Base-by-base conservation (phyloP, 257 asterid genomes). In the Echites panduratus region DNA sequence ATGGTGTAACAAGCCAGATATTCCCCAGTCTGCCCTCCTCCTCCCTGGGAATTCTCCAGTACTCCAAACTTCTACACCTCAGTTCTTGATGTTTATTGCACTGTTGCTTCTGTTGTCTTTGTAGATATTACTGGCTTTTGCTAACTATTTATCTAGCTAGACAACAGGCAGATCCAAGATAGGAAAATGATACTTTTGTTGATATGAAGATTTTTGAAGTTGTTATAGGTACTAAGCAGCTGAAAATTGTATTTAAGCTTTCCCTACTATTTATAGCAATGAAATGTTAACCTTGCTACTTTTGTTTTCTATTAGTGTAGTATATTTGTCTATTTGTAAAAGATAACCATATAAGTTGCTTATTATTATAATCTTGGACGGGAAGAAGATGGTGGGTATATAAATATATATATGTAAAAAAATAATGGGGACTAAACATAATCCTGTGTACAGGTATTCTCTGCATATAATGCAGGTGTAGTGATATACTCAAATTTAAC, bases 1-100 rank as follows among this genome's bases (percentile, higher is more conserved):
- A 70, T 72, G 81, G 43, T 91, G 97, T 78, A 75, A 76, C 47
- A 71, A 79, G 24, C 66, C 76, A 0, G 0, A 56, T 50, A 66
- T 81, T 80, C 80, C 88, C 82, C 73, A 80, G 75, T 80, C 81
- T 82, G 84, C 84, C 85, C 84, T 81, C 73, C 70, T 85, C 70
- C 62, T 75, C 22, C 57, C 17, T 59, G 85, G 72, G 29, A 79
- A 80, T 79, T 68, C 82, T 71, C 71, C 81, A 32, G 38, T 32
- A 41, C 50, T 48, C 32, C 68, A 40, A 9, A 70, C 50, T 64
- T 75, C 38, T 71, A 70, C 35, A 76, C 75, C 81, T 59, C 75
- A 68, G 77, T 74, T 70, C 59, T 64, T 81, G 43, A 65, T 83
- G 73, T 59, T 76, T 68, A 4, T 78, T 58, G 85, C 85, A 70